These are phyloP conservation scores for Paraconiothyrium sp. DNA, from an alignment of 2,329 filamentous ascomycete genomes.

Conservation along the genomic window DNA sequence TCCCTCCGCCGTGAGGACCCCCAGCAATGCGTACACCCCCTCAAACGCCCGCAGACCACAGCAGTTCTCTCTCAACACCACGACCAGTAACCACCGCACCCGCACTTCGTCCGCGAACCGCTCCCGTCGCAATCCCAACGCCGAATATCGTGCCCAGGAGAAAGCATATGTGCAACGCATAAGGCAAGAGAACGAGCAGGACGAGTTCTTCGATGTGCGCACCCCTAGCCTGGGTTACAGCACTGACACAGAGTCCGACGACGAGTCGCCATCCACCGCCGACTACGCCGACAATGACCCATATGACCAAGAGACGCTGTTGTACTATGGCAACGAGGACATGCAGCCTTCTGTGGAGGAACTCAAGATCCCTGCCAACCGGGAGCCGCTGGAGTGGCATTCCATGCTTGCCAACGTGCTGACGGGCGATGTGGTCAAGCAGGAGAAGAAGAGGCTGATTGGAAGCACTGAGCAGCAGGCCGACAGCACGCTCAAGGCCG, in stretches of 20 bases:
- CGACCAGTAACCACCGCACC: constrained; percentile 62
- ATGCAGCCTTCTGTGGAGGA: constrained; percentile 90
- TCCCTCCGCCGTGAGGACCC: constrained; percentile 56
- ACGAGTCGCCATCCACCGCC: constrained; percentile 88
- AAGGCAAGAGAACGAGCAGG: constrained; percentile 75
- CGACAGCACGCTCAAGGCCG: constrained; percentile 72
- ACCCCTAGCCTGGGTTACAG: constrained; percentile 73
- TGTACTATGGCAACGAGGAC: constrained; percentile 92
- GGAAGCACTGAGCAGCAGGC: constrained; percentile 79
- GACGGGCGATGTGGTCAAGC: constrained; percentile 94
- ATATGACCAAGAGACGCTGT: constrained; percentile 89
- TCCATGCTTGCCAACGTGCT: constrained; percentile 96
- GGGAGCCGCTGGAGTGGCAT: constrained; percentile 96
- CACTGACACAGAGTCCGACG: constrained; percentile 84
- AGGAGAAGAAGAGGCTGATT: constrained; percentile 96
- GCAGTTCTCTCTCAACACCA: constrained; percentile 56
- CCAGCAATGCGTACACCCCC: constrained; percentile 61
- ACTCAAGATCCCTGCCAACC: constrained; percentile 83
- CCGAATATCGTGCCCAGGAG: constrained; percentile 84
- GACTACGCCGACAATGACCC: constrained; percentile 82
- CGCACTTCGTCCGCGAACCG: constrained; percentile 67
- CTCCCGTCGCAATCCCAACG: constrained; percentile 70
- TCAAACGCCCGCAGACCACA: constrained; percentile 53
- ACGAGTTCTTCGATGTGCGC: constrained; percentile 80
- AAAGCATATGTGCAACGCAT: constrained; percentile 94